A percentile compares a stretch with the other conserved stretches of the same genome.
These are phyloP conservation scores for Bruguiera parviflora DNA, from an alignment of 345 rosid species.

Conservation along the genomic window DNA sequence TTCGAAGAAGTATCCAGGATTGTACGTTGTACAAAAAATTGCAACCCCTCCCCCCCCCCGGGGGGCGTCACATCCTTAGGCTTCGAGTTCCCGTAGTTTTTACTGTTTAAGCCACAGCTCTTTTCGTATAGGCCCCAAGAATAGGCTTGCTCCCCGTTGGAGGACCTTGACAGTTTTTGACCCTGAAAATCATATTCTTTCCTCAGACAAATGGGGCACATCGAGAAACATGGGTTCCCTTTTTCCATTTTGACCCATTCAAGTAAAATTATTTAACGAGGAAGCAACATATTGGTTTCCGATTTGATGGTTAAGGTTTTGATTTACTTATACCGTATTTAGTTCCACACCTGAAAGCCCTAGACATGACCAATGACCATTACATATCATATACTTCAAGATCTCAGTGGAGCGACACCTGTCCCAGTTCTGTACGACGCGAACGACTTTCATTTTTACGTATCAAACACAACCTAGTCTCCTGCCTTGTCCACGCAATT, in stretches of 20 bases:
- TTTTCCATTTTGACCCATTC: background rate
- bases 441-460: conserved; percentile 4
- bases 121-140: too few species aligned
- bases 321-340: background rate
- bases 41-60: too few species aligned
- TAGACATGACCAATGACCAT: conserved; percentile 13
- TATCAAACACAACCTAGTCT: conserved; percentile 1
- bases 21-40: too few species aligned
- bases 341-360: conserved; percentile 3
- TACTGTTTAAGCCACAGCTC: background rate
- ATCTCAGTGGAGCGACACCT: background rate
- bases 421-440: background rate
- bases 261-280: background rate
- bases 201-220: background rate
- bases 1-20: too few species aligned
- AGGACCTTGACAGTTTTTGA: conserved; percentile 5
- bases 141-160: background rate
- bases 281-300: background rate
- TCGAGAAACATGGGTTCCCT: background rate
- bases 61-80: too few species aligned
- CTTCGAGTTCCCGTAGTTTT: background rate
- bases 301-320: conserved; percentile 18
- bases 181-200: background rate
- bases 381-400: background rate
- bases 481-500: background rate